These are phyloP conservation scores for Oryza meyeriana DNA, from an alignment of 176 grass and related monocot species.

Conservation along the genomic window DNA sequence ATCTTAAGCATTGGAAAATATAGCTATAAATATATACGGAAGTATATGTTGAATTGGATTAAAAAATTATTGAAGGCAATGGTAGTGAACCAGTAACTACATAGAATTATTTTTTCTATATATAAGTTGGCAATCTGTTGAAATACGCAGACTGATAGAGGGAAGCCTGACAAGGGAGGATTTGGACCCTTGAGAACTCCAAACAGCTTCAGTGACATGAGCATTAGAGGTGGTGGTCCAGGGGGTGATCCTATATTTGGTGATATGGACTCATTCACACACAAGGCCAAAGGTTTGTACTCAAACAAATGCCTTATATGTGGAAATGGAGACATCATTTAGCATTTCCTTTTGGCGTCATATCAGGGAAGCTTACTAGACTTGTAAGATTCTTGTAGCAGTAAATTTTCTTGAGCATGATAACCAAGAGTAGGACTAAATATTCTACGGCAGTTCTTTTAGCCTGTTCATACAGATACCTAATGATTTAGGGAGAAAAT, in stretches of 20 bases:
- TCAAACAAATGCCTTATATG: not conserved
- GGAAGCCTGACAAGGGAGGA: slow-evolving; percentile 48
- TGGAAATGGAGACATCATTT: not conserved
- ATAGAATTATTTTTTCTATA: not conserved
- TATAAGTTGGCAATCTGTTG: not conserved
- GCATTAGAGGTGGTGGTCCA: slow-evolving; percentile 52
- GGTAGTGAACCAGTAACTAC: not conserved
- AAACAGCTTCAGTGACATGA: slow-evolving; percentile 57
- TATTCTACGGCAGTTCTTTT: not conserved
- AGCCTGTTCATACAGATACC: not conserved
- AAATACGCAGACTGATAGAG: slow-evolving; percentile 59
- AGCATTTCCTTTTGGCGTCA: not conserved
- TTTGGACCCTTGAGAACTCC: slow-evolving; percentile 59
- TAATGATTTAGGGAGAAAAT: not conserved
- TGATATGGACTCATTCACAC: slow-evolving; percentile 49
- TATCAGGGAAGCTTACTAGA: not conserved
- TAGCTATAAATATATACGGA: not conserved
- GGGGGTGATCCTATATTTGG: slow-evolving; percentile 56
- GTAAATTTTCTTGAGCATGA: not conserved
- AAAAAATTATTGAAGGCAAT: slow-evolving; percentile 1
- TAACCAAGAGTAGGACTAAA: not conserved
- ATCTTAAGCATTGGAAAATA: not conserved
- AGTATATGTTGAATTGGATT: not conserved
- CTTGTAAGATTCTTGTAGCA: not conserved
- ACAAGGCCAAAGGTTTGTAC: slow-evolving; percentile 66